Base-by-base conservation (phyloP, 805 yeast genomes). In the Starmerella geochares region DNA sequence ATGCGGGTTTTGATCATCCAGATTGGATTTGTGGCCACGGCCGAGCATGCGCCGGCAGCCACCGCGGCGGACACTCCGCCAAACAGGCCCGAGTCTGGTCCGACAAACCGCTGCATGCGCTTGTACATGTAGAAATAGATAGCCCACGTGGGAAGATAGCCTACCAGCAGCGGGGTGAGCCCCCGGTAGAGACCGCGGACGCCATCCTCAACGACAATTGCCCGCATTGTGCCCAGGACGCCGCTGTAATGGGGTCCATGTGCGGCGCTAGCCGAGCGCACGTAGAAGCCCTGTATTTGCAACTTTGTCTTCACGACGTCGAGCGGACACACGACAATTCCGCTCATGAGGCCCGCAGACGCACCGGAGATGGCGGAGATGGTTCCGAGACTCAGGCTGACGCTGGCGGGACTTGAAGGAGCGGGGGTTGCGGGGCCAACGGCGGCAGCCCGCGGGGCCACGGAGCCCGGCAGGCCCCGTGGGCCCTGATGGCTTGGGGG, bases 91-190 rank as follows among this genome's bases (percentile, higher is more conserved):
- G 55, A 53, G n/a, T 54, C 51, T 23, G 50, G 41, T 4, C 35
- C 23, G 35, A 65, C 72, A 43, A 60, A 60, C 29, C 48, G 50
- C 46, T 47, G 55, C 40, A 53, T 40, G 38, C 65, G 60, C 63
- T 90, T 97, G 65, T 92, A 92, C 28, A 87, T 83, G 7, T 90
- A 76, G 67, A 92, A 92, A 64, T 92, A 92, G 42, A 92, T 84
- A 73, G 87, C 87, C 98, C 98, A 92, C 0, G 96, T 86, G 14
- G 98, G 98, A 59, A 92, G 79, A 66, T 92, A 92, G 0, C 98
- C 98, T 46, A 90, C 67, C 1, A 90, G 76, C 35, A 90, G 86
- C n/a, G 98, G 97, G 1, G 82, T 82, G 21, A 92, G 68, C 4
- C 98, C 98, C 54, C 95, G 71, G 64, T 92, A 92, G 13, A 92